Base-by-base conservation (phyloP, 2,329 filamentous ascomycete species). In the Verticillium klebahnii region DNA sequence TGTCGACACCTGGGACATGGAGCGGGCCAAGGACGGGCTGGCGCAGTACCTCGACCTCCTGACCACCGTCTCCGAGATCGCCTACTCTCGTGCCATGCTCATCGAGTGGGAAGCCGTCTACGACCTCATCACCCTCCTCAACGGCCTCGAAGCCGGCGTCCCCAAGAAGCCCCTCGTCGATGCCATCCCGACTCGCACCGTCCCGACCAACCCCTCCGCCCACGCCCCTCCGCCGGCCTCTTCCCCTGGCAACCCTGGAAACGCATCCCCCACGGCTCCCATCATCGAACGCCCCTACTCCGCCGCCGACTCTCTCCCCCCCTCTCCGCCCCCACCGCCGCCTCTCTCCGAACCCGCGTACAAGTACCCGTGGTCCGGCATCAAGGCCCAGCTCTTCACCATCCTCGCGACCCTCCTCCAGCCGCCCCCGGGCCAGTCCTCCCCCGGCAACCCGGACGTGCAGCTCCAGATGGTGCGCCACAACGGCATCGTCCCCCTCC, bases 1-100 rank as follows among this genome's bases (percentile, higher is more conserved):
- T 0, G 88, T 97, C 1, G 96, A 98, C 69, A 85, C 93, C 56
- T 98, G 94, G 94, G 94, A 98, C 70, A 96, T 98, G 90, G 94
- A 98, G 73, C 87, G 94, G 15, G 94, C 96, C 62, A 97, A 96
- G 73, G 94, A 98, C 70, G 94, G 94, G 0, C 86, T 98, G 1
- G 92, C 93, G 59, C 93, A 97, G 74, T 97, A 96, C 71, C 85
- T 98, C 1, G 93, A 97, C 69, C 96, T 98, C 72, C 90, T 97
- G 60, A 92, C 90, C 17, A 93, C 95, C 0, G 85, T 97, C 32
- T 93, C 92, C 0, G 93, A 97, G 70, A 90, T 94, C 69, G 84
- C 89, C 54, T 89, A 92, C 58, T 92, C 92, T 80, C 91, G 96
- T 65, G 84, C 87, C 52, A 89, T 96, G 65, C 84, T 98, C 45